Evolutionary conservation across 1,284 basidiomycete species (phyloP), one percentile per base, ranked within the genome.

Genomic region (Ustilago lituana): DNA sequence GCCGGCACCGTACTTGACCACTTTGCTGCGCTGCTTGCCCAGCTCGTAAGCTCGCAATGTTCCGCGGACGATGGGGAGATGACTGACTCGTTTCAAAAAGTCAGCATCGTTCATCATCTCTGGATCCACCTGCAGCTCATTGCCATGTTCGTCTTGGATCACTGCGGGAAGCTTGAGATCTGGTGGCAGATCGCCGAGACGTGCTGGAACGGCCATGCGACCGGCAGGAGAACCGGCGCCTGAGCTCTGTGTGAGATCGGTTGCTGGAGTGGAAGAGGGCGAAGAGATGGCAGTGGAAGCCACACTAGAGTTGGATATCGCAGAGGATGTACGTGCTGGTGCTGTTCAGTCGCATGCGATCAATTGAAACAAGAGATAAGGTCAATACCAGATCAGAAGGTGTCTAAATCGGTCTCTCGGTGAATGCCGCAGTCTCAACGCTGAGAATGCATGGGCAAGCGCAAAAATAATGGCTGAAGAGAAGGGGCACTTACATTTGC

Each of bases 1-100:
- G 80, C 90, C 90, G 19, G 90, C 92, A 54, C 92, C 91, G 79
- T 92, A 93, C 91, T 91, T 91, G 75, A 92, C 90, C 26, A 92
- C 89, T 40, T 89, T 84, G 29, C 90, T 91, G 63, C 87, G 89
- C 20, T 89, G 89, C 82, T 91, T 92, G 44, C 88, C 88, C 39
- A 89, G 86, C 78, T 91, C 90, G 77, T 92, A 92, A 7, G 87
- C 89, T 20, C 88, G 84, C 32, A 92, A 77, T 0, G 90, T 90
- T 11, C 87, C 87, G 63, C 87, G 87, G 17, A 93, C 88, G 41
- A 91, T 78, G 0, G 87, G 87, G 9, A 76, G 58, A 38, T 74
- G 73, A 44, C 70, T 71, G 53, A 77, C 71, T 14, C 73, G 54
- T 37, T 66, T 65, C 40, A 77, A 44, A 20, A 77, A 77, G 27